These are phyloP conservation scores for Pseudocercospora eumusae DNA, from an alignment of 2,329 filamentous ascomycete species.

Conservation along the genomic window DNA sequence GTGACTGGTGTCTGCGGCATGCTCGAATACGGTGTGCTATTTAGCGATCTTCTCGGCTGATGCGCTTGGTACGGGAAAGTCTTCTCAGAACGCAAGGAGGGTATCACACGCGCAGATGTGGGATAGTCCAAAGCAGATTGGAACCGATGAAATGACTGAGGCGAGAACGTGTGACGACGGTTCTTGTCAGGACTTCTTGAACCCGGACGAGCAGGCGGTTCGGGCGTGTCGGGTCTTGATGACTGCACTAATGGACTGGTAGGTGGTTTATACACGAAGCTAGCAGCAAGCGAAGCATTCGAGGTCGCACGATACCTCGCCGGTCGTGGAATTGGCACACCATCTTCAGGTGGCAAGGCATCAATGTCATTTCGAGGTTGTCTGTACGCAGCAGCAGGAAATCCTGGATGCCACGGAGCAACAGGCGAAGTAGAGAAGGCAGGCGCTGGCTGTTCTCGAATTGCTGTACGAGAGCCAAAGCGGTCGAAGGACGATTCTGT, in stretches of 20 bases:
- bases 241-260: slow-evolving; percentile 85
- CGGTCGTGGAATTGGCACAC: slow-evolving; percentile 44
- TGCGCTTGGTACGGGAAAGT: slow-evolving; percentile 72
- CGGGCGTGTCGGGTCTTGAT: slow-evolving; percentile 38
- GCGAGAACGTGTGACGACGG: slow-evolving; percentile 72
- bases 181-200: slow-evolving; percentile 52
- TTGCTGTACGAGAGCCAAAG: slow-evolving; percentile 18
- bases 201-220: slow-evolving; percentile 38
- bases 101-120: slow-evolving; percentile 38
- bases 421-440: slow-evolving; percentile 55
- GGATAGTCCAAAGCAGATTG: slow-evolving; percentile 45
- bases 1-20: slow-evolving; percentile 50
- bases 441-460: slow-evolving; percentile 24
- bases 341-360: slow-evolving; percentile 11
- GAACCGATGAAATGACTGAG: slow-evolving; percentile 57
- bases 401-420: slow-evolving; percentile 58
- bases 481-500: slow-evolving; percentile 20
- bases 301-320: slow-evolving; percentile 47
- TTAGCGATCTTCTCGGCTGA: slow-evolving; percentile 74
- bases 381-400: slow-evolving; percentile 44
- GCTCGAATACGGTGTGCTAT: slow-evolving; percentile 52
- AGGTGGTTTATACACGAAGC: slow-evolving; percentile 81
- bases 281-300: slow-evolving; percentile 70
- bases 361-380: slow-evolving; percentile 26
- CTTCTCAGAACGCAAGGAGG: slow-evolving; percentile 59